Conservation (phyloP, 768 basidiomycete species). For the Astraeus odoratus region DNA sequence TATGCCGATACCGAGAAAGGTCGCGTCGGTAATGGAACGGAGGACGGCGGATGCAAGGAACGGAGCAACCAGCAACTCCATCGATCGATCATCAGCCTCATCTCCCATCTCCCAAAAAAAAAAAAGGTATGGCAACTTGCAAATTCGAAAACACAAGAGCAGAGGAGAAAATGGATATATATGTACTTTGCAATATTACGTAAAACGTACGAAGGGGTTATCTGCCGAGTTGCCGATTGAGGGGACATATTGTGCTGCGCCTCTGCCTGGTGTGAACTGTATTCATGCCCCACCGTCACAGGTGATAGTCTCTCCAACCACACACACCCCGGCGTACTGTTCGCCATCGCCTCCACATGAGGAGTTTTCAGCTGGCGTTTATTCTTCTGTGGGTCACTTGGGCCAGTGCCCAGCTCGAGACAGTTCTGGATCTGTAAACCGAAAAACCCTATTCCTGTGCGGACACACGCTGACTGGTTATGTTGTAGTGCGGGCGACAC, state of each 20-base stretch:
- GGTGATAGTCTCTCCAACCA: too few species aligned
- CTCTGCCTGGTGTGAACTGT: too few species aligned
- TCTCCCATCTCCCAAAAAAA: constrained; percentile 10
- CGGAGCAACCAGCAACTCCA: constrained; percentile 10
- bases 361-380: constrained; percentile 7
- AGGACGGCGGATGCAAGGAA: constrained; percentile 10
- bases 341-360: constrained; percentile 12
- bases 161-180: not conserved
- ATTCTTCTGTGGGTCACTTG: constrained; percentile 15
- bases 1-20: constrained; percentile 33
- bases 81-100: constrained; percentile 34
- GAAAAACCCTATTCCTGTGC: not conserved
- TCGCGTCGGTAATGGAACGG: constrained; percentile 13
- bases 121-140: too few species aligned
- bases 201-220: constrained; percentile 5
- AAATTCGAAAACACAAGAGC: too few species aligned
- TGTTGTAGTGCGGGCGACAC: constrained; percentile 44
- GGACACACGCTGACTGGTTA: constrained; percentile 15
- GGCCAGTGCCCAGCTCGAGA: constrained; percentile 40
- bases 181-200: constrained; percentile 1
- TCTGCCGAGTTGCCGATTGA: constrained; percentile 17
- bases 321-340: constrained; percentile 1
- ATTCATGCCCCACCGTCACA: too few species aligned
- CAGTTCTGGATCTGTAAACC: constrained; percentile 43
- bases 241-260: too few species aligned